Conservation (phyloP, 2,329 filamentous ascomycete species). For the Colletotrichum limetticola region DNA sequence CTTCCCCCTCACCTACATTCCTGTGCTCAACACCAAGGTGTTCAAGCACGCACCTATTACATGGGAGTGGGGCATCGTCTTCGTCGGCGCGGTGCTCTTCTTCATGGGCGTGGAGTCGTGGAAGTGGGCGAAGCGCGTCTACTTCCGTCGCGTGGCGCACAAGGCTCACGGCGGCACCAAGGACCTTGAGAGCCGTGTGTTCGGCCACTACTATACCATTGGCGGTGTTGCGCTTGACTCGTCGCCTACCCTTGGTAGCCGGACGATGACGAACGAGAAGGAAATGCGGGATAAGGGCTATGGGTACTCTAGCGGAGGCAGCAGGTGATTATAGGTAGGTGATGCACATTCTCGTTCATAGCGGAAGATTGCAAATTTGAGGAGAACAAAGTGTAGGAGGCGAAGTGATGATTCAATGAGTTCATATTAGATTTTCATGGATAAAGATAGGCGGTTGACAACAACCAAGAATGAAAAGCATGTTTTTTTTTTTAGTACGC, state of each 20-base stretch:
- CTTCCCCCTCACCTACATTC: conserved; percentile 66
- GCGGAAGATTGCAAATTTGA: background rate
- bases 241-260: conserved; percentile 31
- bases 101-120: conserved; percentile 67
- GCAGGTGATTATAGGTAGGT: background rate
- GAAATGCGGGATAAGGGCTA: conserved; percentile 34
- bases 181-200: conserved; percentile 46
- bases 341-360: background rate
- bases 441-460: conserved; percentile 14
- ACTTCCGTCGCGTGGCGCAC: conserved; percentile 45
- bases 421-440: background rate
- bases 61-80: conserved; percentile 72
- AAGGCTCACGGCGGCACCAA: conserved; percentile 35
- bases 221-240: conserved; percentile 35
- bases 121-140: conserved; percentile 67
- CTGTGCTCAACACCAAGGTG: conserved; percentile 64
- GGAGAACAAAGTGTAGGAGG: background rate
- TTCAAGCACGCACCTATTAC: conserved; percentile 68
- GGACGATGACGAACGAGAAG: conserved; percentile 34
- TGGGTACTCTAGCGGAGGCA: conserved; percentile 23
- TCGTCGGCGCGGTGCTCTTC: conserved; percentile 65
- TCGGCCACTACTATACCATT: conserved; percentile 45
- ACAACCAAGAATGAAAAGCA: conserved; percentile 17
- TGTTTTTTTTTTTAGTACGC: background rate
- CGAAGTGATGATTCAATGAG: background rate